phyloP scores from a whole-genome alignment of 495 filamentous ascomycete species.

The Acidomyces sp. region DNA sequence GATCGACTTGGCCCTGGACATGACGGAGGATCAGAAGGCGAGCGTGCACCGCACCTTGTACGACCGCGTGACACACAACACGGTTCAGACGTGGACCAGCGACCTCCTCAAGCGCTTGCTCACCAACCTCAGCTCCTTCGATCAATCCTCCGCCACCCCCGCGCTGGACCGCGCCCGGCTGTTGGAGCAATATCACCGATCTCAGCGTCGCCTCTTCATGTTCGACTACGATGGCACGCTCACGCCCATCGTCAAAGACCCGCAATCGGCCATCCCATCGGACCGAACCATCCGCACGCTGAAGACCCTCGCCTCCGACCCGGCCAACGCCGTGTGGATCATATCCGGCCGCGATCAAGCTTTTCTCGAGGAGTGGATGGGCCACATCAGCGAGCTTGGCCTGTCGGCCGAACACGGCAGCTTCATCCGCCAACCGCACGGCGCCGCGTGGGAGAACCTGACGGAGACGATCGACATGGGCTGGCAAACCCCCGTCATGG shows the following conservation, averaged over 20 bases:
- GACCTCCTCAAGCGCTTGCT: slow-evolving; percentile 63
- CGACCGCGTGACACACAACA: slow-evolving; percentile 67
- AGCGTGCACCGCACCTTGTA: slow-evolving; percentile 53
- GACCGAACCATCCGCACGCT: slow-evolving; percentile 67
- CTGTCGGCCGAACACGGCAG: slow-evolving; percentile 92
- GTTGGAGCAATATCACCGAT: slow-evolving; percentile 55
- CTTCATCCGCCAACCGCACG: slow-evolving; percentile 68
- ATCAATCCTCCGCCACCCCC: slow-evolving; percentile 63
- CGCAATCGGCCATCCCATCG: slow-evolving; percentile 72
- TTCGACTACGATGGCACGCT: slow-evolving; percentile 98
- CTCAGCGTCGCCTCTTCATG: slow-evolving; percentile 75
- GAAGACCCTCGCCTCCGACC: slow-evolving; percentile 63
- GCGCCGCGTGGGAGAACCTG: slow-evolving; percentile 69
- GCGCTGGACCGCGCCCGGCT: slow-evolving; percentile 59
- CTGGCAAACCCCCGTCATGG: slow-evolving; percentile 72
- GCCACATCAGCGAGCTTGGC: slow-evolving; percentile 69
- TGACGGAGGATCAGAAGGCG: slow-evolving; percentile 49
- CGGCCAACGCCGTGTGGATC: slow-evolving; percentile 86
- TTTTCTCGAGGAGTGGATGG: slow-evolving; percentile 77
- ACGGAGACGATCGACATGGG: slow-evolving; percentile 71
- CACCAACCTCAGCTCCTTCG: slow-evolving; percentile 61
- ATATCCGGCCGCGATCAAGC: slow-evolving; percentile 85
- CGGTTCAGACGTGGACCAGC: slow-evolving; percentile 69
- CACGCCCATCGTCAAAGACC: slow-evolving; percentile 89
- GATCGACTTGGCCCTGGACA: slow-evolving; percentile 65